Conservation (phyloP, 2,329 filamentous ascomycete species). For the Ceratocystis destructans region DNA sequence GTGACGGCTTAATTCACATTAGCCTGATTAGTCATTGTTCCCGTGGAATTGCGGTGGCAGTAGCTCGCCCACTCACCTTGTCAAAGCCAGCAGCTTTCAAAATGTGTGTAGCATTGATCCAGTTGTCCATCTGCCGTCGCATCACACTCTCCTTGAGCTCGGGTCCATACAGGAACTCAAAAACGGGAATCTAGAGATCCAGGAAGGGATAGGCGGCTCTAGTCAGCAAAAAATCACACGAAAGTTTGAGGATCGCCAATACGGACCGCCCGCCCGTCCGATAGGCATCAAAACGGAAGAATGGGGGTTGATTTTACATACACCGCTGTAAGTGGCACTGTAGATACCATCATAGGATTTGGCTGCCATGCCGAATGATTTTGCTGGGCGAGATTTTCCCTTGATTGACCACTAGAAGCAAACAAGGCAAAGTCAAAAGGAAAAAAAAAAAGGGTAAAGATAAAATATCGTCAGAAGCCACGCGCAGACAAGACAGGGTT, state of each 20-base stretch:
- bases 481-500: not conserved
- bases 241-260: not conserved
- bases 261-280: not conserved
- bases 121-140: constrained; percentile 83
- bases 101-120: constrained; percentile 99
- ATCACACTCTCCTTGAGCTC: constrained; percentile 82
- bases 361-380: not conserved
- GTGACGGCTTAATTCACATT: constrained; percentile 43
- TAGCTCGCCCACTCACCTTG: constrained; percentile 38
- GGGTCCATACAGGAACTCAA: constrained; percentile 74
- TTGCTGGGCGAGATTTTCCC: not conserved
- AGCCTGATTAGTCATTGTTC: not conserved
- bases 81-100: constrained; percentile 94
- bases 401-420: not conserved
- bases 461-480: not conserved
- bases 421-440: not conserved
- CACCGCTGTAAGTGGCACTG: constrained; percentile 56
- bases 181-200: constrained; percentile 65
- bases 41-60: not conserved
- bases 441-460: not conserved
- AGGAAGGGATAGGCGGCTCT: not conserved
- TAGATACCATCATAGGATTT: constrained; percentile 35
- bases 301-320: constrained; percentile 30
- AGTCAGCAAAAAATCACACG: not conserved
- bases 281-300: not conserved